Base-by-base conservation (phyloP, 225 moss, liverwort and hornwort genomes). In the Bryum argenteum region DNA sequence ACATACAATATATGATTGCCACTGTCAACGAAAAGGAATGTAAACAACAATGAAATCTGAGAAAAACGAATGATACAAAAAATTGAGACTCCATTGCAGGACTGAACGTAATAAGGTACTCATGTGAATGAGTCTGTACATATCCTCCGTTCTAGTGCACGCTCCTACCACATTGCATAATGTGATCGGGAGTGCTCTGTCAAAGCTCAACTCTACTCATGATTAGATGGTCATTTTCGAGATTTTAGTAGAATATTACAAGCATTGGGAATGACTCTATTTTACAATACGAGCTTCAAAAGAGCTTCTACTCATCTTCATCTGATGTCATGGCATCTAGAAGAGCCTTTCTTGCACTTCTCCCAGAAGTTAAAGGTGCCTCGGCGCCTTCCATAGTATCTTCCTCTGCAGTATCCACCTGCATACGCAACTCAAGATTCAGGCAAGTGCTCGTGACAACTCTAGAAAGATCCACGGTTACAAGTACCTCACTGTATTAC, bases 291-390 rank as follows among this genome's bases (percentile, higher is more conserved):
- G 39, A 2, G 47, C 10, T 28, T 17, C 8, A n/a, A 19, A 71
- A 28, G 20, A 69, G 15, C 13, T 2, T 24, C 61, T 38, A 82
- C 58, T 78, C 75, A 42, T 83, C 82, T 11, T 79, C 83, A 33
- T 83, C 83, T 54, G 79, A 83, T 53, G 71, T 47, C 75, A 83
- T 79, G 6, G 64, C 58, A 60, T 76, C 72, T 39, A 83, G 48
- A 19, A 75, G 22, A 33, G 54, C 54, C 72, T 79, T 79, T 58
- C 79, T 79, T 75, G 71, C 24, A 63, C 48, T 63, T 72, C 44
- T 79, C 16, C 75, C 41, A 2, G 26, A 11, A 24, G 23, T 45
- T 20, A 14, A 55, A 40, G 40, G 77, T 23, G 56, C 21, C 33
- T 65, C 74, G 18, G 39, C 19, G 40, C 45, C 58, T 51, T 62